Base-by-base conservation (phyloP, 2,329 filamentous ascomycete species). In the Trichoderma lentiforme region DNA sequence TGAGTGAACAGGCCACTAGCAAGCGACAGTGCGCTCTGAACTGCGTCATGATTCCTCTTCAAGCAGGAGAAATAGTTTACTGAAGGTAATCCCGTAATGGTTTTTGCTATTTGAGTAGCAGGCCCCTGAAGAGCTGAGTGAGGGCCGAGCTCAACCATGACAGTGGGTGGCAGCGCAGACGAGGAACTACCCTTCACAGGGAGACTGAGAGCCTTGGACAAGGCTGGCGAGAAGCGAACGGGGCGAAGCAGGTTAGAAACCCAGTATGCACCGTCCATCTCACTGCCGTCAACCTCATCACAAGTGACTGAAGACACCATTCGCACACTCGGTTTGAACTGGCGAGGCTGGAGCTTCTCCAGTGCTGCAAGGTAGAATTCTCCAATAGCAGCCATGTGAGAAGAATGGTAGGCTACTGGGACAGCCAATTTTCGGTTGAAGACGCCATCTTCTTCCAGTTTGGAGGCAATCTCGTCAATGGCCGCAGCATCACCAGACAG, bases 351-450 rank as follows among this genome's bases (percentile, higher is more conserved):
- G 3, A 75, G 47, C 8, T 47, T 56, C 65, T 43, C 68, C 61
- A 80, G 74, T n/a, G 74, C 73, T 6, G 73, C 28, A 12, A 73
- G 60, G 65, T 79, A 79, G 6, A 61, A 63, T 8, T 63, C 62
- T 53, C 74, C 75, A 30, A 78, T 76, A 11, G 72, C 71, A 53
- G 75, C 68, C 78, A 80, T 79, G 36, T 80, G 78, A 65, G 74
- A 74, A n/a, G 79, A 80, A 60, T 80, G 79, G 67, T 80, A 87
- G 5, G 84, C 84, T 4, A 82, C 82, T n/a, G 84, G 82, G 8
- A 86, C 82, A 24, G 81, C 79, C 3, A 86, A 80, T 8, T 80
- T 81, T 53, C 81, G 79, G 64, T 83, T 82, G 74, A 86, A 86
- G 4, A 85, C 73, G 24, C 80, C 77, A 53, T 82, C 81, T 65